Evolutionary conservation across 2,329 filamentous ascomycete genomes (phyloP), one percentile per base, ranked within the genome.

Genomic region (Pyrenophora teres): DNA sequence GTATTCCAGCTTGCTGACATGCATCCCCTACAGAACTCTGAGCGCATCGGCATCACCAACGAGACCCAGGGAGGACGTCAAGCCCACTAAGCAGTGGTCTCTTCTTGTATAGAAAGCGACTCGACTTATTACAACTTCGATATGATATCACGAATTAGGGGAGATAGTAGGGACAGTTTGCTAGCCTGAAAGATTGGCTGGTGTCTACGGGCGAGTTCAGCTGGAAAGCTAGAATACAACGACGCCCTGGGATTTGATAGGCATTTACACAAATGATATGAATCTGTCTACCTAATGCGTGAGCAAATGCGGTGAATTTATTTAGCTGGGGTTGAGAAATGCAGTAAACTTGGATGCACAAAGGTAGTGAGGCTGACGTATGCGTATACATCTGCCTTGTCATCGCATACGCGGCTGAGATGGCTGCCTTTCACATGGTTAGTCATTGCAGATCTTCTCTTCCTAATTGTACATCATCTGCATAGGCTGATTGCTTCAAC

Each of bases 41-140:
- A 74, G 50, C 75, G 76, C 61, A 67, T 73, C 47, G 76, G 76
- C 44, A 71, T 71, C 59, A 76, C 70, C 53, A 79, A 79, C 68
- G 66, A 74, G 61, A 67, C 69, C 44, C 65, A 72, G 56, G 77
- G 77, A 36, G 52, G 64, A 23, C 60, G 63, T 42, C 54, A 70
- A 25, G 62, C 63, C 7, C 70, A 73, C 63, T 71, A 70, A 57
- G 45, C 42, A 21, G 19, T 21, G 19, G 42, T 39, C 52, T 32
- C 23, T 31, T 18, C 15, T 33, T 38, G 36, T 40, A 13, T 10
- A 32, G 15, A 23, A 9, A 54, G 15, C 50, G 46, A 50, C 27
- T 40, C 40, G 48, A 46, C 33, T 52, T 51, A 19, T 52, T 55
- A 59, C 52, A 52, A 63, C 54, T 60, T 54, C 41, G 56, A 56